These are phyloP conservation scores for Agastache rugosa DNA, from an alignment of 257 asterid genomes.

Conservation along the genomic window DNA sequence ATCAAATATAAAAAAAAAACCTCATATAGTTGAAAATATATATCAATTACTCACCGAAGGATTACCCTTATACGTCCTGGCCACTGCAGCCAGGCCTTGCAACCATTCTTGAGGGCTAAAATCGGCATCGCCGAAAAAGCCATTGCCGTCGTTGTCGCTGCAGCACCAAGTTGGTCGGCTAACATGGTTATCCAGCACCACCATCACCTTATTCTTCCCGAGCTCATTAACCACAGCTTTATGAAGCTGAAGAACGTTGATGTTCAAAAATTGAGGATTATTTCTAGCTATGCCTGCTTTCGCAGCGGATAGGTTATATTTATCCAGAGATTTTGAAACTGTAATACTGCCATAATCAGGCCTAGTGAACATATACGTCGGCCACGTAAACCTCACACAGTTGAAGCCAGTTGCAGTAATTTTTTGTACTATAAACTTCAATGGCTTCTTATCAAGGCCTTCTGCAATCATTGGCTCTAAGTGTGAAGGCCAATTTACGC, in stretches of 20 bases:
- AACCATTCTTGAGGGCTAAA: conserved; percentile 70
- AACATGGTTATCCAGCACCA: conserved; percentile 72
- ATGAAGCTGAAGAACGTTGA: conserved; percentile 52
- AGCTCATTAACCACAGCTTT: conserved; percentile 59
- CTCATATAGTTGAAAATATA: too few species aligned
- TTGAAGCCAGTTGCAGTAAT: conserved; percentile 57
- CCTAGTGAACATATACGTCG: conserved; percentile 69
- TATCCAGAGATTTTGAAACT: conserved; percentile 50
- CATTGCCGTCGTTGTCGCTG: conserved; percentile 58
- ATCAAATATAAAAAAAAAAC: too few species aligned
- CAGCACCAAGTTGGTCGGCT: conserved; percentile 82
- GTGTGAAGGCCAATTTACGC: conserved; percentile 69
- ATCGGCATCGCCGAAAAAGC: conserved; percentile 67
- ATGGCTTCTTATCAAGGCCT: conserved; percentile 65
- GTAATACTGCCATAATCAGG: conserved; percentile 46
- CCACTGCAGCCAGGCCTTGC: conserved; percentile 53
- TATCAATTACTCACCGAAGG: conserved; percentile 57
- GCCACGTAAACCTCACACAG: conserved; percentile 78
- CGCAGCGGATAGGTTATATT: conserved; percentile 48
- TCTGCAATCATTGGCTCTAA: conserved; percentile 65
- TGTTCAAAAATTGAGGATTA: conserved; percentile 51
- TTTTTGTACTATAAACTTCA: conserved; percentile 36
- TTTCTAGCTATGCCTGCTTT: conserved; percentile 47
- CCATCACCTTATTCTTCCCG: conserved; percentile 56
- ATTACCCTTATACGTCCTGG: conserved; percentile 45